Percentiles rank a stretch among this genome's conserved stretches.
Conservation (phyloP, 257 asterid species). For the Solanum stenotomum region DNA sequence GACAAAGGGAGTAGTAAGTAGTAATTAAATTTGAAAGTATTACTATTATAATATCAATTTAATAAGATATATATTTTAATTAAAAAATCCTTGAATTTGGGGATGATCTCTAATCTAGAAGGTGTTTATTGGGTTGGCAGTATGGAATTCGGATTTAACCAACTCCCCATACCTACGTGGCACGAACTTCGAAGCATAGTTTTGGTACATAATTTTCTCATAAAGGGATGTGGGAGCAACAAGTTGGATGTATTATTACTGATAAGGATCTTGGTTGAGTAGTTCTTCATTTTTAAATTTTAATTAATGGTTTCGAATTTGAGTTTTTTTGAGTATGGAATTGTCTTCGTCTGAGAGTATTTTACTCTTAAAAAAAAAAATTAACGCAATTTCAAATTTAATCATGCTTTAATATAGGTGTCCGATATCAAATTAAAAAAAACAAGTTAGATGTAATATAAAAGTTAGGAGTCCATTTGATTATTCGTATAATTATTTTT, state of each 20-base stretch:
- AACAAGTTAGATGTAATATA: too few species aligned
- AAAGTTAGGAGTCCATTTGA: background rate
- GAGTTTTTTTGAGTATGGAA: too few species aligned
- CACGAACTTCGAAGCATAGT: background rate
- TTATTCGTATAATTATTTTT: background rate
- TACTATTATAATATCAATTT: too few species aligned
- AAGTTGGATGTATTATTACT: background rate
- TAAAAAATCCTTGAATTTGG: background rate
- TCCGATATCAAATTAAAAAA: rapidly evolving
- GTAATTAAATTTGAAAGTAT: background rate
- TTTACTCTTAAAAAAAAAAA: too few species aligned
- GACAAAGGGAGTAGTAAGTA: too few species aligned
- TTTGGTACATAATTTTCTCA: background rate
- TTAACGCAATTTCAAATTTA: rapidly evolving
- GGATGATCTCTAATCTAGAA: too few species aligned
- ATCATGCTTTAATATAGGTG: rapidly evolving
- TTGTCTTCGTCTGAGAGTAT: rapidly evolving
- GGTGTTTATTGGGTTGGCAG: background rate
- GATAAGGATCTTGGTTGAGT: too few species aligned
- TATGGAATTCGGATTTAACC: background rate
- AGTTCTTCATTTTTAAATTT: too few species aligned
- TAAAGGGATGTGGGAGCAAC: background rate
- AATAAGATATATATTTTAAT: too few species aligned
- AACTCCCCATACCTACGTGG: background rate
- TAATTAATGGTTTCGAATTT: too few species aligned